Evolutionary conservation across 768 basidiomycete genomes (phyloP), one percentile per base, ranked within the genome.

Genomic region (Dentipellis sp.): DNA sequence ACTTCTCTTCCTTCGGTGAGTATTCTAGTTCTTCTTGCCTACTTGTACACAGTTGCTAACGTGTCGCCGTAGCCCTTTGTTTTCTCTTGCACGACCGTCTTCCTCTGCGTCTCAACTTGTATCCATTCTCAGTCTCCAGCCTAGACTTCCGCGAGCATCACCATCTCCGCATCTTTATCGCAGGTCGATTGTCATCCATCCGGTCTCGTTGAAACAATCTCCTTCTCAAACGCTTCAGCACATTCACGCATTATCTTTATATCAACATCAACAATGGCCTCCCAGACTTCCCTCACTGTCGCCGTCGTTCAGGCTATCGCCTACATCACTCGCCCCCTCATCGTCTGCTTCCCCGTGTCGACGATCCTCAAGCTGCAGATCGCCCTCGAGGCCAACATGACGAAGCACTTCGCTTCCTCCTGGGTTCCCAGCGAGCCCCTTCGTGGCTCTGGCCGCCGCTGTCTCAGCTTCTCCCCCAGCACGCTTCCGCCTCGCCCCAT

Each of bases 221-320:
- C 50, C 50, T 45, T 56, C 46, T 42, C 48, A 29, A 19, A 45
- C 35, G 14, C 38, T 47, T 22, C 58, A 55, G 45, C 48, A 56
- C 45, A 48, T 51, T 49, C 53, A 53, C 56, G 58, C 49, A 46
- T 52, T 16, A 46, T 56, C 29, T 58, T 52, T 23, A 22, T 47
- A n/a, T n/a, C 40, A 48, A 57, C n/a, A 38, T 67, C 70, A 68
- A 40, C 70, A 61, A 66, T 69, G 58, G 63, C 79, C 62, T 71
- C 77, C 62, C 76, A 69, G 57, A 52, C 63, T 39, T 61, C 68
- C 63, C 81, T 91, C 69, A 74, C 83, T 59, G 68, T 80, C 71
- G 78, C 87, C 59, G 79, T 91, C 68, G 77, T 84, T 57, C 84
- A 91, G 64, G 83, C 83, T 67, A 78, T 89, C 67, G 73, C 82